Conservation (phyloP, 2,329 filamentous ascomycete species). For the Curvularia eragrostidis region DNA sequence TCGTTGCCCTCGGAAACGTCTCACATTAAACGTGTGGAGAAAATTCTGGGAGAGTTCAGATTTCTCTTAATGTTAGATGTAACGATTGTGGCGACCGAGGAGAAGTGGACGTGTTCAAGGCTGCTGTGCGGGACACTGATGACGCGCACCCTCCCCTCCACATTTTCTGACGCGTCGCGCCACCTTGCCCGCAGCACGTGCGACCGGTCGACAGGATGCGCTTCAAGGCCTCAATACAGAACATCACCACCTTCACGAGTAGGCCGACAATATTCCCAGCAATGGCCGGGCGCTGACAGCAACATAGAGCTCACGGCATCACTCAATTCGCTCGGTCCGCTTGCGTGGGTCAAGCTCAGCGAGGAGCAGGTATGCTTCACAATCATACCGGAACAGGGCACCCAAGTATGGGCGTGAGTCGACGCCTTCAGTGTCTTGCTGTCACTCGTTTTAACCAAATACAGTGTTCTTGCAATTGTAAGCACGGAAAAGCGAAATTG, state of each 20-base stretch:
- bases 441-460: constrained; percentile 26
- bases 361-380: constrained; percentile 90
- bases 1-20: background rate
- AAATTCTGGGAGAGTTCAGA: no score
- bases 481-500: constrained; percentile 45
- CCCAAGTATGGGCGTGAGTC: constrained; percentile 92
- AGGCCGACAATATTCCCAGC: constrained; percentile 28
- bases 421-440: constrained; percentile 18
- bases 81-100: background rate
- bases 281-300: constrained; percentile 5
- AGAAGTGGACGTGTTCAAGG: background rate
- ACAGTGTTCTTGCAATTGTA: constrained; percentile 53
- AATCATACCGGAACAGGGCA: constrained; percentile 91
- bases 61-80: background rate
- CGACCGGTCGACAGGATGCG: constrained; percentile 51
- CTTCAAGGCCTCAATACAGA: constrained; percentile 61
- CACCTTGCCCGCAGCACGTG: constrained; percentile 22
- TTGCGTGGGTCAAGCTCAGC: constrained; percentile 89
- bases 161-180: constrained; percentile 28
- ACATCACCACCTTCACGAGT: constrained; percentile 62
- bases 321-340: constrained; percentile 73
- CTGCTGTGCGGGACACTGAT: constrained; percentile 2
- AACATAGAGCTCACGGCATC: constrained; percentile 66
- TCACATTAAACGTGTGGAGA: rapidly evolving
- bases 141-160: constrained; percentile 17